Evolutionary conservation across 768 basidiomycete genomes (phyloP).

Genomic region (Hericium erinaceus): DNA sequence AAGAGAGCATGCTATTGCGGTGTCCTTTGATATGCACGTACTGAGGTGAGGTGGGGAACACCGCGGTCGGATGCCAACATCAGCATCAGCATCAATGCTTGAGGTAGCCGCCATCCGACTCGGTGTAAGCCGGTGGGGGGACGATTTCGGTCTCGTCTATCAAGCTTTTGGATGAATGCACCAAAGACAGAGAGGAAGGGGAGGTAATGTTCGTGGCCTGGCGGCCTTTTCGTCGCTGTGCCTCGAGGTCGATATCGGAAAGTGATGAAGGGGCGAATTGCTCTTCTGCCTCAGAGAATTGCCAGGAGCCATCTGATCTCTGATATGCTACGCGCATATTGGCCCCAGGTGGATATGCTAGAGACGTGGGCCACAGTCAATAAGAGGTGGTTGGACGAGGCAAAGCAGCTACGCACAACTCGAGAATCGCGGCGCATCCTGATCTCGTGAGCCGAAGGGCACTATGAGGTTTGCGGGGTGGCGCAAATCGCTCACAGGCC

Average conservation of each 20-base stretch:
- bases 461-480: slow-evolving; percentile 1
- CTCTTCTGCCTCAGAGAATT: background rate
- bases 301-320: background rate
- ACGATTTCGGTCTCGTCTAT: background rate
- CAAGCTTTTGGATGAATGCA: background rate
- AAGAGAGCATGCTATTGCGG: too few relatives aligned
- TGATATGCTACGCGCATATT: background rate
- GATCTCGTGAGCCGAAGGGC: background rate
- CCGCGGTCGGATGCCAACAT: too few relatives aligned
- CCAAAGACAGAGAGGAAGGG: too few relatives aligned
- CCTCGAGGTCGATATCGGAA: slow-evolving; percentile 8
- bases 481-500: background rate
- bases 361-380: too few relatives aligned
- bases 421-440: background rate
- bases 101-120: background rate
- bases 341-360: background rate
- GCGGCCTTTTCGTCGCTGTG: slow-evolving; percentile 3
- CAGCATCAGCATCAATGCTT: background rate
- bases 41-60: too few relatives aligned
- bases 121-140: background rate
- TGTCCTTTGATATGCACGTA: too few relatives aligned
- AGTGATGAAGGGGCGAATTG: background rate
- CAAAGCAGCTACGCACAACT: background rate
- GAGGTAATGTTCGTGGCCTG: background rate
- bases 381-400: background rate